These are phyloP conservation scores for Chlorella variabilis DNA, from an alignment of 163 green algal species.

Conservation along the genomic window DNA sequence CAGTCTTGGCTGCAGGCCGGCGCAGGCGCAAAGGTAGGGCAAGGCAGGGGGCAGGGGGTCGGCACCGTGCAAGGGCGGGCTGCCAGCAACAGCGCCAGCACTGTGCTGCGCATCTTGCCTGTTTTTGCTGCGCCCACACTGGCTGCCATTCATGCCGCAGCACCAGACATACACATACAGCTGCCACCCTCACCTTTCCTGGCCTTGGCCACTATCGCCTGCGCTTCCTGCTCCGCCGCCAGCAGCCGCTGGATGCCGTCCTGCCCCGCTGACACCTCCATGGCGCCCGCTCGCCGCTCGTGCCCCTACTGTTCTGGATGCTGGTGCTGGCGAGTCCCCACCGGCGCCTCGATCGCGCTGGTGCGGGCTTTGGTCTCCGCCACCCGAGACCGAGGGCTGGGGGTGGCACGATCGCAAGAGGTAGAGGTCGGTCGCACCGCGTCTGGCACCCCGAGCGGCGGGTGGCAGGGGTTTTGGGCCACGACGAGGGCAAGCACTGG, in stretches of 20 bases:
- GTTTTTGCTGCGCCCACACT: too few species aligned
- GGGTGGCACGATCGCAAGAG: too few species aligned
- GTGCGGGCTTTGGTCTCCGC: neutral
- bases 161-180: neutral
- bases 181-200: conserved; percentile 69
- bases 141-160: neutral
- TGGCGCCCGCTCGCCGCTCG: conserved; percentile 27
- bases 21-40: neutral
- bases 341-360: neutral
- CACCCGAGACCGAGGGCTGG: too few species aligned
- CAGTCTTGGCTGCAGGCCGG: conserved; percentile 73
- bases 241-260: conserved; percentile 92
- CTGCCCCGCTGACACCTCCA: conserved; percentile 75
- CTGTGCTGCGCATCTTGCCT: too few species aligned
- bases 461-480: too few species aligned
- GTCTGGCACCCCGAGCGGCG: too few species aligned
- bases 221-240: conserved; percentile 86
- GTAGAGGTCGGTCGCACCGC: too few species aligned
- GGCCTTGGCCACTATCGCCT: conserved; percentile 82
- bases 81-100: too few species aligned
- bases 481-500: too few species aligned
- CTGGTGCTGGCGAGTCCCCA: too few species aligned
- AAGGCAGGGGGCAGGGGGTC: too few species aligned
- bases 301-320: neutral
- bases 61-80: too few species aligned